Evolutionary conservation across 805 yeast species (phyloP), one percentile per base, ranked within the genome.

Genomic region (Kurtzmaniella cleridarum): DNA sequence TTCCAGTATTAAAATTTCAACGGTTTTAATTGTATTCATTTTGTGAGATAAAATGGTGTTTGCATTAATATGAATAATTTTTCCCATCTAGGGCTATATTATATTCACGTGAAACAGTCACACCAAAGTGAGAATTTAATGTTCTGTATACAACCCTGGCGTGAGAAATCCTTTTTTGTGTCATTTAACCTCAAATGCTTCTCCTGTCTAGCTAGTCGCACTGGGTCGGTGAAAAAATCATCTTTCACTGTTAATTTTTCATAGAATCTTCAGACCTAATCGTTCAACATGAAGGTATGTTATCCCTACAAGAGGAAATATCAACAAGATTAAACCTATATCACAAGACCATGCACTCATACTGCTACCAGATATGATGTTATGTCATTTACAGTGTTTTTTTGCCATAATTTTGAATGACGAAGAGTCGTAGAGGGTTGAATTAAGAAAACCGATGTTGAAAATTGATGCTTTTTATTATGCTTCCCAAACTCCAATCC

Each of bases 261-360:
- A 36, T 14, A 13, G 13, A 29, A 17, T 18, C 18, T 39, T 41
- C 43, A 49, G 58, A 53, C 54, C 48, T 41, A 51, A 57, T 55
- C 54, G 57, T 53, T 54, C 68, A 66, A 60, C 55, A 66, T 66
- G 72, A 66, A 66, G 70, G 71, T 65, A 65, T 65, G 71, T 65
- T 44, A 32, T 20, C 18, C 24, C 14, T 11, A 30, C 32, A 35
- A 14, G 15, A 26, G 8, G 24, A 20, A 20, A 20, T 20, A 20
- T 20, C 24, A 20, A 20, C 7, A 20, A 20, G 24, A 20, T 5
- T 5, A 20, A 8, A 20, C 24, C 8, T 20, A 20, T 20, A 20
- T 8, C 5, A 20, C 24, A 8, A 20, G 5, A 20, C 5, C 7
- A 20, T 20, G 24, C 7, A 20, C 24, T 20, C 24, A 20, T 5